Evolutionary conservation across 2,329 filamentous ascomycete genomes (phyloP).

Genomic region (Davidsoniella virescens): DNA sequence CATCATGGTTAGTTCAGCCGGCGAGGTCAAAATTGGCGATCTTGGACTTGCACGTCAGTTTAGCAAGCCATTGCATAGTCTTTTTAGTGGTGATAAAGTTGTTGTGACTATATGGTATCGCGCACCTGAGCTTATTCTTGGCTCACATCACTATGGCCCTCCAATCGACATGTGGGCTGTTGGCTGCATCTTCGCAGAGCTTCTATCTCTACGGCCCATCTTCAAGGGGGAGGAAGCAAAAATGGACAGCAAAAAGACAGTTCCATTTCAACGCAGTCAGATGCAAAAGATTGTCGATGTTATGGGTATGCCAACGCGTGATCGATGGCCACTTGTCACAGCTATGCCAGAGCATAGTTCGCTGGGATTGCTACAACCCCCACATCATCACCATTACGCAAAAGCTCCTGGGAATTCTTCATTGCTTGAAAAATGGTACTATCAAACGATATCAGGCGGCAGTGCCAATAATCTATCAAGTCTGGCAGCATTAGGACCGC

Average conservation of each 20-base stretch:
- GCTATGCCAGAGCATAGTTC: slow-evolving; percentile 79
- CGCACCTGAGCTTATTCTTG: slow-evolving; percentile 81
- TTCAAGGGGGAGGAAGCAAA: slow-evolving; percentile 99
- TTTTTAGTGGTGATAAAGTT: slow-evolving; percentile 92
- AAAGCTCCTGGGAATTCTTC: slow-evolving; percentile 20
- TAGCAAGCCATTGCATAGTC: slow-evolving; percentile 78
- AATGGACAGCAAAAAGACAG: slow-evolving; percentile 95
- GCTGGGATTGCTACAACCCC: slow-evolving; percentile 24
- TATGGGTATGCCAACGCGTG: slow-evolving; percentile 76
- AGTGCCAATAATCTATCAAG: slow-evolving; percentile 28
- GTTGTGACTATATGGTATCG: slow-evolving; percentile 99
- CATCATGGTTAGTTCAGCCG: slow-evolving; percentile 88
- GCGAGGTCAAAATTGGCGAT: slow-evolving; percentile 89
- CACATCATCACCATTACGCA: slow-evolving; percentile 20
- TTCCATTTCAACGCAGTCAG: slow-evolving; percentile 93
- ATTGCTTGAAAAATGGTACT: slow-evolving; percentile 66
- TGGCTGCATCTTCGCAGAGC: slow-evolving; percentile 92
- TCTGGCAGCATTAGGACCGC: slow-evolving; percentile 10
- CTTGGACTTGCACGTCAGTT: slow-evolving; percentile 83
- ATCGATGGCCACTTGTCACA: slow-evolving; percentile 70
- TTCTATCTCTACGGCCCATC: slow-evolving; percentile 77
- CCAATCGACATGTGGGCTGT: slow-evolving; percentile 97
- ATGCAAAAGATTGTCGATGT: slow-evolving; percentile 99
- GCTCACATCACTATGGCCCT: slow-evolving; percentile 88
- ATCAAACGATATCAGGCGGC: slow-evolving; percentile 47